phyloP scores from a whole-genome alignment of 2,329 filamentous ascomycete genomes.

The Botrytis elliptica region DNA sequence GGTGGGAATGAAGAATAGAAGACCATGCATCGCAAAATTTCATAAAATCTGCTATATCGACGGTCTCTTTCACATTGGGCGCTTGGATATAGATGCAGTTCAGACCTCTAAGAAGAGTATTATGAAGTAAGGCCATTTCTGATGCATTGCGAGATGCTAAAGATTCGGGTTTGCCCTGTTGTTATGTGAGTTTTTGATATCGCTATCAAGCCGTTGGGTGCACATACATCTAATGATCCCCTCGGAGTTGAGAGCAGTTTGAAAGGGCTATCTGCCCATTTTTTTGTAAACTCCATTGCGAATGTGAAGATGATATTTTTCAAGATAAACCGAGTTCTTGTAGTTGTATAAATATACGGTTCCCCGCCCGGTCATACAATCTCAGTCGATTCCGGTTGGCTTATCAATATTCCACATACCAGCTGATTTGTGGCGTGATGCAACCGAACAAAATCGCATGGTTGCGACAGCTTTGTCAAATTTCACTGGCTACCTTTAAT shows the following conservation, averaged over 20 bases:
- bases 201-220: not conserved
- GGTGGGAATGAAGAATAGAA: constrained; percentile 42
- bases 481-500: not conserved
- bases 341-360: not conserved
- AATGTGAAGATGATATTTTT: not conserved
- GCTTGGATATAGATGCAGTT: constrained; percentile 43
- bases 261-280: constrained; percentile 28
- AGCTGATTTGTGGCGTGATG: constrained; percentile 20
- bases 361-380: constrained; percentile 6
- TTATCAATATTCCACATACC: constrained; percentile 1
- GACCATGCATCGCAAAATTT: constrained; percentile 26
- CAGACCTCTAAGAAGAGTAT: constrained; percentile 42
- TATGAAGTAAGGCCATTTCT: constrained; percentile 41
- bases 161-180: constrained; percentile 13
- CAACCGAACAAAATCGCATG: not conserved
- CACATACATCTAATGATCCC: constrained; percentile 7
- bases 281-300: constrained; percentile 3
- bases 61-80: constrained; percentile 40
- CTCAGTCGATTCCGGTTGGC: not conserved
- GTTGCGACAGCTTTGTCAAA: not conserved
- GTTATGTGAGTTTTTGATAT: not conserved
- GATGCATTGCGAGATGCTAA: constrained; percentile 33
- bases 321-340: no score
- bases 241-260: constrained; percentile 24
- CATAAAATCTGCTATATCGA: constrained; percentile 40